These are phyloP conservation scores for Microcera coccophila DNA, from an alignment of 2,329 filamentous ascomycete species.

Conservation along the genomic window DNA sequence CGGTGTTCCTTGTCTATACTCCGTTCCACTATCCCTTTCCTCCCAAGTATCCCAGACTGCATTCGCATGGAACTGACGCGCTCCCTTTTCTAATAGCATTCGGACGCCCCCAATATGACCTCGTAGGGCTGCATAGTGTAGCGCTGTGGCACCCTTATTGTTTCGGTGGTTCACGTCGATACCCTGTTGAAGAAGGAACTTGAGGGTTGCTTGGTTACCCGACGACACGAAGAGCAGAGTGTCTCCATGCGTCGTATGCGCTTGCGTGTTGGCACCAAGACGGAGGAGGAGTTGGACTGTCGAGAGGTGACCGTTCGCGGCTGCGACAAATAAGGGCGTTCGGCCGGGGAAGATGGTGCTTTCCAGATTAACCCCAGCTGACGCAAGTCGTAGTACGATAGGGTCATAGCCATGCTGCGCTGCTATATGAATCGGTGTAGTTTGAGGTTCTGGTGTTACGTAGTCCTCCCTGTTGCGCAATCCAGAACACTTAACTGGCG, in stretches of 20 bases:
- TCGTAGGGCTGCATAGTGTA: constrained; percentile 26
- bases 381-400: constrained; percentile 23
- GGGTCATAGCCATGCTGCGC: constrained; percentile 26
- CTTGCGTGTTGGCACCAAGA: constrained; percentile 21
- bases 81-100: constrained; percentile 23
- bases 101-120: constrained; percentile 22
- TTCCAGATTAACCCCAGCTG: constrained; percentile 22
- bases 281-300: constrained; percentile 25
- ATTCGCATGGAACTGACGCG: constrained; percentile 25
- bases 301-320: constrained; percentile 25
- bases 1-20: constrained; percentile 27
- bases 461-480: constrained; percentile 17
- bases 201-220: constrained; percentile 24
- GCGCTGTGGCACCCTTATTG: constrained; percentile 25
- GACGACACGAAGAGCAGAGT: constrained; percentile 26
- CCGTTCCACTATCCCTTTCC: constrained; percentile 21
- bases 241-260: constrained; percentile 25
- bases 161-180: constrained; percentile 27
- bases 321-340: constrained; percentile 23
- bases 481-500: constrained; percentile 5
- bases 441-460: constrained; percentile 23
- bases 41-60: constrained; percentile 28
- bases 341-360: constrained; percentile 27
- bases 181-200: constrained; percentile 23
- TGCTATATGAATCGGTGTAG: constrained; percentile 24